phyloP scores from a whole-genome alignment of 1,284 basidiomycete genomes.

The Leccinum glutinopallens region DNA sequence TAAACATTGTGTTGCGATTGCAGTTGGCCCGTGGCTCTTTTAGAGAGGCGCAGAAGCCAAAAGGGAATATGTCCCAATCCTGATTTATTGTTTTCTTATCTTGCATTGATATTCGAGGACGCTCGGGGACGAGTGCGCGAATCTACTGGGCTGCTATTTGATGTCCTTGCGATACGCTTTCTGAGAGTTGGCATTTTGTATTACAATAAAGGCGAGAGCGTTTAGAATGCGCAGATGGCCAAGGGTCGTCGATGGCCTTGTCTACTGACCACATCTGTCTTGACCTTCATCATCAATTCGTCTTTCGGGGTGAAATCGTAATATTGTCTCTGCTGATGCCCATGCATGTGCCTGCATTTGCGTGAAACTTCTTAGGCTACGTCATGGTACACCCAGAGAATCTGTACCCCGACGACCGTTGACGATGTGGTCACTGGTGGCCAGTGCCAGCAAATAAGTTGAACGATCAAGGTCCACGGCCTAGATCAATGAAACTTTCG shows the following conservation, averaged over 20 bases:
- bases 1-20: background rate
- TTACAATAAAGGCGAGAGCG: background rate
- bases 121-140: background rate
- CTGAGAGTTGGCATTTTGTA: background rate
- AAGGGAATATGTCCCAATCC: background rate
- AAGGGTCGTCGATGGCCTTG: background rate
- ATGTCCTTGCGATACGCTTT: background rate
- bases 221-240: background rate
- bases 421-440: too few species aligned
- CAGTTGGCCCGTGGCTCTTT: constrained; percentile 30
- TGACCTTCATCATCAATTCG: too few species aligned
- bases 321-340: too few species aligned
- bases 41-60: constrained; percentile 3
- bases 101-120: background rate
- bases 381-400: too few species aligned
- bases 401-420: too few species aligned
- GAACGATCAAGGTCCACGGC: too few species aligned
- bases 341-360: too few species aligned
- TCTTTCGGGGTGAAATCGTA: too few species aligned
- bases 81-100: background rate
- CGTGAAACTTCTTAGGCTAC: too few species aligned
- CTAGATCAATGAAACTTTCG: too few species aligned
- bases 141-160: background rate
- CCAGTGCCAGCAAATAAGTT: too few species aligned
- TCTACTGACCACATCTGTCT: too few species aligned